These are phyloP conservation scores for Cladosporium oxysporum DNA, from an alignment of 2,329 filamentous ascomycete species.

Conservation along the genomic window DNA sequence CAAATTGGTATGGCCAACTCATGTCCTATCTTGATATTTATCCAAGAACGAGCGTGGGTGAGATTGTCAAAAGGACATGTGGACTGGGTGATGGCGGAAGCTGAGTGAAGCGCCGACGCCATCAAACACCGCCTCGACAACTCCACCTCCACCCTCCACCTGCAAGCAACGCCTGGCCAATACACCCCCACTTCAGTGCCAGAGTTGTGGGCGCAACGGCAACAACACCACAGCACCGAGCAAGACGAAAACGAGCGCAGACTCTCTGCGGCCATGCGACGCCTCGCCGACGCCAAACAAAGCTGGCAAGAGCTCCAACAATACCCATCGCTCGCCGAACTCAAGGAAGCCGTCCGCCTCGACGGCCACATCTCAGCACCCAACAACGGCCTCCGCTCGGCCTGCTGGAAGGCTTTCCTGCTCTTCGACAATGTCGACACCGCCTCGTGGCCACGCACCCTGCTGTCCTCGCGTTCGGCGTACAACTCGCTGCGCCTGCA, in stretches of 20 bases:
- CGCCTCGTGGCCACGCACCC: conserved; percentile 66
- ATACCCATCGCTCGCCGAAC: conserved; percentile 32
- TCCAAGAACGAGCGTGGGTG: neutral
- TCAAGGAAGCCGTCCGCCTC: conserved; percentile 36
- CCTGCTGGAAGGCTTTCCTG: conserved; percentile 92
- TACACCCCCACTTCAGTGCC: neutral
- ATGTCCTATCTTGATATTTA: neutral
- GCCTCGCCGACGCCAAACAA: conserved; percentile 33
- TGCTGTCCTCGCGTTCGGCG: conserved; percentile 69
- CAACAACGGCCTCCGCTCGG: conserved; percentile 68
- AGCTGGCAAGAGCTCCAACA: conserved; percentile 37
- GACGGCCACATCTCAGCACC: conserved; percentile 23
- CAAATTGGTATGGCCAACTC: conserved; percentile 50
- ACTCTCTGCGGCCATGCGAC: conserved; percentile 33
- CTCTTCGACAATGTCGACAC: conserved; percentile 69
- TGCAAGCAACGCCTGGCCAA: neutral
- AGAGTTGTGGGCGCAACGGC: neutral
- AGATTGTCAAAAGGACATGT: neutral
- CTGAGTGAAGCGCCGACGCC: neutral
- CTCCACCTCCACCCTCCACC: neutral
- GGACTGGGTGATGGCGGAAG: neutral
- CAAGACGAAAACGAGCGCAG: neutral
- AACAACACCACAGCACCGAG: neutral
- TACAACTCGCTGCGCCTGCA: conserved; percentile 73
- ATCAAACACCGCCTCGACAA: neutral